These are phyloP conservation scores for Penicillium waksmanii DNA, from an alignment of 495 filamentous ascomycete genomes.

Conservation along the genomic window DNA sequence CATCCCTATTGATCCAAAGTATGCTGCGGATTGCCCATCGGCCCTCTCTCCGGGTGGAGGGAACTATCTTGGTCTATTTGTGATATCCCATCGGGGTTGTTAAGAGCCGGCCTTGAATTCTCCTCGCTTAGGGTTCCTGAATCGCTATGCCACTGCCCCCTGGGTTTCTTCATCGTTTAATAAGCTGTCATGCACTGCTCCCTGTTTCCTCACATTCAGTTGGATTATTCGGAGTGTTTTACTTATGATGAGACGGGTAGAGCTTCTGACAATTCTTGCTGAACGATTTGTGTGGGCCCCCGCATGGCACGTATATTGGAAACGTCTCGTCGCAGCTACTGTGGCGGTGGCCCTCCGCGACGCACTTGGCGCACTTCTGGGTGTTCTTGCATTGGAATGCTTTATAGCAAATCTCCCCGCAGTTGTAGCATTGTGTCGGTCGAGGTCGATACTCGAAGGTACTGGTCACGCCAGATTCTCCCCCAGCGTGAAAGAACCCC, in stretches of 20 bases:
- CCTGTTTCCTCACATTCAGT: constrained; percentile 37
- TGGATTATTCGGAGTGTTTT: too few species aligned
- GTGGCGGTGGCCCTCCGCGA: constrained; percentile 29
- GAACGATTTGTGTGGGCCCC: constrained; percentile 33
- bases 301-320: constrained; percentile 30
- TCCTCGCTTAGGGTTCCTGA: constrained; percentile 31
- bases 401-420: constrained; percentile 32
- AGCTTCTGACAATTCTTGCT: constrained; percentile 36
- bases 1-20: constrained; percentile 35
- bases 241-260: constrained; percentile 28
- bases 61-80: constrained; percentile 36
- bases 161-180: constrained; percentile 32
- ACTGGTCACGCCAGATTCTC: too few species aligned
- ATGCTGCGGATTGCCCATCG: constrained; percentile 36
- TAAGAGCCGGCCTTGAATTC: constrained; percentile 24
- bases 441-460: constrained; percentile 28
- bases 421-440: constrained; percentile 34
- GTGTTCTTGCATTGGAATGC: constrained; percentile 29
- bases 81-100: constrained; percentile 31
- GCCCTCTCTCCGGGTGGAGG: constrained; percentile 22
- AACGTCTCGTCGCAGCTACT: constrained; percentile 24
- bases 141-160: constrained; percentile 27
- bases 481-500: constrained; percentile 33
- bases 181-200: constrained; percentile 28
- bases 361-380: constrained; percentile 33